Conservation (phyloP, 2,329 filamentous ascomycete species). For the Fonsecaea multimorphosa region DNA sequence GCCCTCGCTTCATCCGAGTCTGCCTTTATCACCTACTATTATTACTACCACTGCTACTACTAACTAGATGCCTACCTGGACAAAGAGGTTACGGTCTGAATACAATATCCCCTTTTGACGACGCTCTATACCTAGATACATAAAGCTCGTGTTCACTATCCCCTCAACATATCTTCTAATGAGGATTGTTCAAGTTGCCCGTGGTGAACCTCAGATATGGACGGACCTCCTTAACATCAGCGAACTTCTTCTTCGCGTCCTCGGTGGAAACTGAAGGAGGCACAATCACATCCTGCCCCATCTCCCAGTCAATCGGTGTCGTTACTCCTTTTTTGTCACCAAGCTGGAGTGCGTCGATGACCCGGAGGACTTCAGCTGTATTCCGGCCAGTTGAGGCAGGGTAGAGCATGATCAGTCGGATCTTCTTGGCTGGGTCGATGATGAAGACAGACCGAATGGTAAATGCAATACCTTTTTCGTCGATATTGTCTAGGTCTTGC, state of each 20-base stretch:
- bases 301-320: slow-evolving; percentile 88
- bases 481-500: slow-evolving; percentile 81
- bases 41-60: no score
- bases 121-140: not conserved
- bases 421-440: slow-evolving; percentile 92
- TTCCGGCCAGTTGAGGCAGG: slow-evolving; percentile 88
- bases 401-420: slow-evolving; percentile 90
- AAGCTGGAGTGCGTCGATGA: slow-evolving; percentile 78
- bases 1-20: slow-evolving; percentile 1
- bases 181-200: not conserved
- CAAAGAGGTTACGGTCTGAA: not conserved
- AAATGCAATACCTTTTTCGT: slow-evolving; percentile 83
- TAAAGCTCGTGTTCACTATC: not conserved
- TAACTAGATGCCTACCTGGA: no score
- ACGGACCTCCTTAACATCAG: slow-evolving; percentile 65
- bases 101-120: not conserved
- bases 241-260: slow-evolving; percentile 87
- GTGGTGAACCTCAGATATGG: slow-evolving; percentile 50
- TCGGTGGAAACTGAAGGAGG: slow-evolving; percentile 81
- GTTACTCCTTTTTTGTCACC: slow-evolving; percentile 88
- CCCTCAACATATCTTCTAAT: not conserved
- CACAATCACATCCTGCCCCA: slow-evolving; percentile 90
- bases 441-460: slow-evolving; percentile 95
- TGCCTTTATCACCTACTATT: no score
- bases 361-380: slow-evolving; percentile 77